A percentile compares a stretch with the other conserved stretches of the same genome.
Evolutionary conservation across 2,329 filamentous ascomycete species (phyloP).

Genomic region (Alternaria ethzedia): DNA sequence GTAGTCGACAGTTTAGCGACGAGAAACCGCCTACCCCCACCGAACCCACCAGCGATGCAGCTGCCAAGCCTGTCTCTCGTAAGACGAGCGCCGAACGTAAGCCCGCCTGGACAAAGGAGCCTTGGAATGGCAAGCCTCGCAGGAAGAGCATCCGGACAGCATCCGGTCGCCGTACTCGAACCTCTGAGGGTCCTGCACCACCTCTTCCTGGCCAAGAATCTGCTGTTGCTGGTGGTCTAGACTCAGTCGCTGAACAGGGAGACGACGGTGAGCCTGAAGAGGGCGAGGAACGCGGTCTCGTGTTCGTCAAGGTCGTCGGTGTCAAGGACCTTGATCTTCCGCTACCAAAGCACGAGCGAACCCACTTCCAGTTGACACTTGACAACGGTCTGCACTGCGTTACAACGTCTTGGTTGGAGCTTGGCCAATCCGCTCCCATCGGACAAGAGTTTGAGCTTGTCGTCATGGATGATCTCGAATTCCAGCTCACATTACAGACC

Average conservation of each 20-base stretch:
- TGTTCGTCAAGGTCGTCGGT: slow-evolving; percentile 98
- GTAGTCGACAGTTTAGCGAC: slow-evolving; percentile 63
- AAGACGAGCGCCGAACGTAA: slow-evolving; percentile 70
- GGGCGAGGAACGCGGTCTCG: slow-evolving; percentile 81
- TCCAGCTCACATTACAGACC: slow-evolving; percentile 95
- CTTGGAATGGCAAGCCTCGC: slow-evolving; percentile 85
- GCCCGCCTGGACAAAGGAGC: slow-evolving; percentile 94
- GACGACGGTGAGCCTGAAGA: slow-evolving; percentile 70
- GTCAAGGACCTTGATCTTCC: slow-evolving; percentile 95
- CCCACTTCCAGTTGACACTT: slow-evolving; percentile 94
- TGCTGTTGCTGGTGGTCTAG: slow-evolving; percentile 69
- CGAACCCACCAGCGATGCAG: slow-evolving; percentile 44
- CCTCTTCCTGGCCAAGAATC: slow-evolving; percentile 89
- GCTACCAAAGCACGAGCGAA: slow-evolving; percentile 84
- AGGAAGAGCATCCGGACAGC: slow-evolving; percentile 68
- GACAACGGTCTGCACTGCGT: slow-evolving; percentile 98
- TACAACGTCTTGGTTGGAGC: slow-evolving; percentile 92
- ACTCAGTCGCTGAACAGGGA: slow-evolving; percentile 74
- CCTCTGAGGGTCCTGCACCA: slow-evolving; percentile 69
- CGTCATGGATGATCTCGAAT: slow-evolving; percentile 96
- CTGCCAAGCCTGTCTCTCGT: slow-evolving; percentile 73
- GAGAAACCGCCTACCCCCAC: slow-evolving; percentile 66
- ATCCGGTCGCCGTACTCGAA: slow-evolving; percentile 64
- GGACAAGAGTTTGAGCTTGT: slow-evolving; percentile 98
- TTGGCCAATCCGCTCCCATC: slow-evolving; percentile 90